A percentile compares a stretch with the other conserved stretches of the same genome.
Conservation (phyloP, 2,329 filamentous ascomycete genomes). For the Albifimbria verrucaria region DNA sequence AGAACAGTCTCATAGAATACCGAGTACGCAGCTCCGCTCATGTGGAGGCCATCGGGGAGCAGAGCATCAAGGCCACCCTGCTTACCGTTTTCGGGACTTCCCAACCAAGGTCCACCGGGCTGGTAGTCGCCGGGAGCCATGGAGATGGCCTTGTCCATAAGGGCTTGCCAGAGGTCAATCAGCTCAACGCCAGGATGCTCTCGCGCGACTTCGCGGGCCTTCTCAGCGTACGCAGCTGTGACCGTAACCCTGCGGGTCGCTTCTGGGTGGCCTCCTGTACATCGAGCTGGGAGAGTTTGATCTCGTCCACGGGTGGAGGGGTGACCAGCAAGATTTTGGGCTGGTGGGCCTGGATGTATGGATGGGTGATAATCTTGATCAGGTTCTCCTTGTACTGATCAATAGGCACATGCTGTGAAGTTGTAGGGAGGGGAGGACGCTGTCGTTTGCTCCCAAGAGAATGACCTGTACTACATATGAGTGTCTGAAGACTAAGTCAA, state of each 20-base stretch:
- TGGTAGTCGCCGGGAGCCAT: constrained; percentile 56
- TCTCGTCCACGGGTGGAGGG: constrained; percentile 79
- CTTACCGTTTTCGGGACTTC: constrained; percentile 46
- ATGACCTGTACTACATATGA: constrained; percentile 53
- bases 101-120: constrained; percentile 43
- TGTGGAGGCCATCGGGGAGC: constrained; percentile 57
- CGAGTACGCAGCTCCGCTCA: constrained; percentile 51
- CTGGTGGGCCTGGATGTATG: constrained; percentile 64
- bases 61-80: constrained; percentile 49
- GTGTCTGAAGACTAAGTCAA: background rate
- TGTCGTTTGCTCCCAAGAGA: constrained; percentile 89
- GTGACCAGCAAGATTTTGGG: constrained; percentile 75
- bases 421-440: constrained; percentile 60
- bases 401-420: constrained; percentile 75
- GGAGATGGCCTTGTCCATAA: constrained; percentile 68
- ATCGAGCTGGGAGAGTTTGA: constrained; percentile 53
- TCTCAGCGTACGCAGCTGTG: constrained; percentile 55
- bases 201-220: constrained; percentile 64
- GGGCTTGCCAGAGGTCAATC: constrained; percentile 74
- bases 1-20: constrained; percentile 47
- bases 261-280: constrained; percentile 41
- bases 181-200: constrained; percentile 64
- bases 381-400: constrained; percentile 73
- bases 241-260: constrained; percentile 43
- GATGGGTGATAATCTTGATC: constrained; percentile 67